phyloP scores from a whole-genome alignment of 768 basidiomycete species.

The Lyophyllum atratum region DNA sequence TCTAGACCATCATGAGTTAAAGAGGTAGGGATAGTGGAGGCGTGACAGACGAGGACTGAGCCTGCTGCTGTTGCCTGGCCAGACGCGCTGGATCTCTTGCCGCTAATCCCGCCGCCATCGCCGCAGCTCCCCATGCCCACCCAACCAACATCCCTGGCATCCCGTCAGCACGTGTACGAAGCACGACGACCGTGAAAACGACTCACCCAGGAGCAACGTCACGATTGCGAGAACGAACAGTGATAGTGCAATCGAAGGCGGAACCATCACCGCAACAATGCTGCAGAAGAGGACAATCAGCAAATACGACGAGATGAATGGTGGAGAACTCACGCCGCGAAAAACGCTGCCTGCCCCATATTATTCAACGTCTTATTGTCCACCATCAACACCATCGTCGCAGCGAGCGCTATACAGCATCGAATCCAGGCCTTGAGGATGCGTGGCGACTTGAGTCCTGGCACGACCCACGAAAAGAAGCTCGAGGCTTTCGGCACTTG shows the following conservation, averaged over 20 bases:
- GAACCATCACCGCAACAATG: slow-evolving; percentile 39
- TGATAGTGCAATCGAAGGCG: slow-evolving; percentile 40
- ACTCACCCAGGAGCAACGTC: slow-evolving; percentile 35
- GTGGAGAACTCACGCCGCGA: slow-evolving; percentile 31
- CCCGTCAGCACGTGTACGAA: not conserved
- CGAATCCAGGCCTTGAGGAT: slow-evolving; percentile 43
- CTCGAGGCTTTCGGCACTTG: slow-evolving; percentile 9
- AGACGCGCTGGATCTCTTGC: slow-evolving; percentile 36
- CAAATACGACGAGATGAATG: not conserved
- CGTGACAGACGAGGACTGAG: slow-evolving; percentile 35
- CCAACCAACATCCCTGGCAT: slow-evolving; percentile 41
- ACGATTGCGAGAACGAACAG: slow-evolving; percentile 35
- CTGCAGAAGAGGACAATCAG: slow-evolving; percentile 17
- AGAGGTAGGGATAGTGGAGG: not conserved
- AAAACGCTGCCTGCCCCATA: slow-evolving; percentile 45
- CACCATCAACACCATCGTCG: slow-evolving; percentile 37
- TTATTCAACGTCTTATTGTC: slow-evolving; percentile 27
- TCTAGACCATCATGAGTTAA: slow-evolving; percentile 10
- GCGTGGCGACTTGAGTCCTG: slow-evolving; percentile 33
- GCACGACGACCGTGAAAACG: not conserved
- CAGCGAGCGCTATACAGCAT: slow-evolving; percentile 35
- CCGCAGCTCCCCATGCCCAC: slow-evolving; percentile 48
- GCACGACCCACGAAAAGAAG: slow-evolving; percentile 33
- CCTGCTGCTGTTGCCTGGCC: slow-evolving; percentile 31
- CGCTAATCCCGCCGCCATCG: slow-evolving; percentile 41